Base-by-base conservation (phyloP, 2,329 filamentous ascomycete species). In the Talaromyces rugulosus region DNA sequence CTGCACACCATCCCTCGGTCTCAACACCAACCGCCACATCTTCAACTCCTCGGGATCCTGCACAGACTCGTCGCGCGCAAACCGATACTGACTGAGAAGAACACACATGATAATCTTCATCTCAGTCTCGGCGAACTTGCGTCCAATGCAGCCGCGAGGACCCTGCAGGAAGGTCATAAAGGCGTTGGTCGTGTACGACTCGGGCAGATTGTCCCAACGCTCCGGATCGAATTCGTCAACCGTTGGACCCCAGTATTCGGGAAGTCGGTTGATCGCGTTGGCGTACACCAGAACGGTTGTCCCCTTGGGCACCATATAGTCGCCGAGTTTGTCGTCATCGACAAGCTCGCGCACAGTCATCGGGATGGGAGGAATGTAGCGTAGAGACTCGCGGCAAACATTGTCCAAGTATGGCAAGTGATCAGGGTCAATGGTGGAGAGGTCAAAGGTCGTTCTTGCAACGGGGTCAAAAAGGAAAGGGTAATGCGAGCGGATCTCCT, bases 1-100 rank as follows among this genome's bases (percentile, higher is more conserved):
- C 1, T 69, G 72, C 14, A 79, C 72, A 30, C 79, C 79, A 63
- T 80, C 75, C 69, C 74, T 77, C 2, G 79, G 79, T 59, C 79
- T 69, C 66, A 81, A 65, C 16, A 81, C 79, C 52, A 81, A 65
- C 40, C 78, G 72, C 79, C 79, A 81, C 79, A 81, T 81, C 72
- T 81, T 81, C 72, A 77, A 74, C 14, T 74, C 70, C 68, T 81
- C 79, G 8, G 79, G 79, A 65, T 81, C 74, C 4, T 71, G 69
- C 6, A 74, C 70, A 31, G 64, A 66, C 34, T 67, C 63, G 62
- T 81, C 77, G 16, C 72, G 72, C 64, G 70, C 71, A 64, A 76
- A 76, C 2, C 58, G 63, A 66, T 70, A 76, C 67, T 69, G 67
- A 61, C 71, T 74, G 55, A 76, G 65, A 62, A 75, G 62, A 36